phyloP scores from a whole-genome alignment of 2,329 filamentous ascomycete species.

The Rasamsonia emersonii region DNA sequence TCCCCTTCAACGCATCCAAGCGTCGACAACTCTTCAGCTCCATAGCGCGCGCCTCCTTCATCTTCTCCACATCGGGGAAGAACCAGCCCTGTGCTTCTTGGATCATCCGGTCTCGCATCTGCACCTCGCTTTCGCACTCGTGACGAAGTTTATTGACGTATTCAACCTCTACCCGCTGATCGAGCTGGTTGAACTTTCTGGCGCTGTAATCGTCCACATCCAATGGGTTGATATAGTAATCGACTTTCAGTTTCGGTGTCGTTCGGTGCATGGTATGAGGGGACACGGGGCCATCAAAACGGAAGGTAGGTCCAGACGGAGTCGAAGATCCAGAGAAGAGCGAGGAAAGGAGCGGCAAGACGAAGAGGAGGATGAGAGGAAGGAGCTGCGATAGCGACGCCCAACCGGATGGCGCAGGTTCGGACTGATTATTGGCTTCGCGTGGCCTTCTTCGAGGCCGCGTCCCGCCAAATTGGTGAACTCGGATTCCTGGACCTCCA shows the following conservation, averaged over 20 bases:
- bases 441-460: slow-evolving; percentile 68
- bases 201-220: slow-evolving; percentile 65
- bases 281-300: slow-evolving; percentile 61
- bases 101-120: slow-evolving; percentile 55
- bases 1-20: slow-evolving; percentile 42
- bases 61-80: slow-evolving; percentile 68
- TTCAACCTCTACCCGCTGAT: slow-evolving; percentile 65
- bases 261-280: slow-evolving; percentile 68
- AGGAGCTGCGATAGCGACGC: slow-evolving; percentile 64
- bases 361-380: slow-evolving; percentile 80
- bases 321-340: slow-evolving; percentile 54
- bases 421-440: slow-evolving; percentile 49
- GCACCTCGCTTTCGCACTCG: slow-evolving; percentile 67
- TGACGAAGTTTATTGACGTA: slow-evolving; percentile 59
- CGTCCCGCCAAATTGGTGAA: slow-evolving; percentile 88
- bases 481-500: slow-evolving; percentile 80
- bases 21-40: slow-evolving; percentile 52
- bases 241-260: slow-evolving; percentile 61
- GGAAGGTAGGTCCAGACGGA: slow-evolving; percentile 58
- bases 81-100: slow-evolving; percentile 85
- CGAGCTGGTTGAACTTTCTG: slow-evolving; percentile 64
- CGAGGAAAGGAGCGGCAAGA: slow-evolving; percentile 74
- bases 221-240: slow-evolving; percentile 76
- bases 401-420: slow-evolving; percentile 42
- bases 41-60: slow-evolving; percentile 60